Base-by-base conservation (phyloP, 2,329 filamentous ascomycete species). In the Pestalotiopsis sp. region DNA sequence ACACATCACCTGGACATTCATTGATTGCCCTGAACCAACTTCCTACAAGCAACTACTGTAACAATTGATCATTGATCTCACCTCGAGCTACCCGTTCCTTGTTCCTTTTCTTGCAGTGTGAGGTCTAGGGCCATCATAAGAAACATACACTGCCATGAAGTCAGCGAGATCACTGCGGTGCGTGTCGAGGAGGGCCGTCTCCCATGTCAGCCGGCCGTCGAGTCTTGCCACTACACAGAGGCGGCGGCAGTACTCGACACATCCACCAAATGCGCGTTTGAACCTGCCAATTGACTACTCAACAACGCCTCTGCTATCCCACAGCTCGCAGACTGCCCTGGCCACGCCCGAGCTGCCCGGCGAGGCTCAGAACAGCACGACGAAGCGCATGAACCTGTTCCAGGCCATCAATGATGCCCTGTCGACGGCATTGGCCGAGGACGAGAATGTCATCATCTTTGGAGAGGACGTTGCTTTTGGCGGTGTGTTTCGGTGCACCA, bases 401-500 rank as follows among this genome's bases (percentile, higher is more conserved):
- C 94, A 97, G 79, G 92, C 96, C 65, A 90, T 99, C 84, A 98
- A 98, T 79, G 91, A 95, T 72, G 95, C 95, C 12, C 86, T 99
- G 25, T 89, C 92, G 25, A 93, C 92, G 69, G 93, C 95, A 27
- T 86, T 99, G 36, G 89, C 92, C 17, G 89, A 91, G 45, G 95
- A 98, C 75, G 93, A 97, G 72, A 90, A 91, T 20, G 94, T 97
- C 25, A 84, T 98, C 68, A 87, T 99, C 11, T 99, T 99, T 76
- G 96, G 96, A 57, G 96, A 99, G 81, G 96, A 99, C 78, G 94
- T 99, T 7, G 93, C 96, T 14, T 99, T 99, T 72, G 96, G 96
- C 57, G 96, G 96, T 66, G 96, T 99, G 17, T 99, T 99, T 78
- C 89, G 96, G 68, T 98, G 94, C 81, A 95, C 93, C 40, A 95